A percentile compares a stretch with the other conserved stretches of the same genome.
phyloP scores from a whole-genome alignment of 768 basidiomycete species.

The Leccinum arenicola region DNA sequence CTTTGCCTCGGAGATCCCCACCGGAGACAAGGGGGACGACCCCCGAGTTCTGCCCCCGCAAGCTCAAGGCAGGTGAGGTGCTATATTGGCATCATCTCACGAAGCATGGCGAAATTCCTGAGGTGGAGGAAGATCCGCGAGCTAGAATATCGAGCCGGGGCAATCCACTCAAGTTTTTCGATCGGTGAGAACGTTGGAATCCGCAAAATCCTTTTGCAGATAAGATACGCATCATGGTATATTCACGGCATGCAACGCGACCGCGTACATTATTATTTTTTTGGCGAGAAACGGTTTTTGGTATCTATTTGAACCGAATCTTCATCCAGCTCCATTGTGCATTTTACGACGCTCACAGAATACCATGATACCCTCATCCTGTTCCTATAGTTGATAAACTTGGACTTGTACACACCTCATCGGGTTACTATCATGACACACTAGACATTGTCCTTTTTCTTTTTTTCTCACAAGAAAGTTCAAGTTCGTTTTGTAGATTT shows the following conservation, averaged over 20 bases:
- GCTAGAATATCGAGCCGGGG: conserved; percentile 34
- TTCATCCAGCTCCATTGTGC: conserved; percentile 26
- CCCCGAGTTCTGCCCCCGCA: conserved; percentile 31
- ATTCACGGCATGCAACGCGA: conserved; percentile 27
- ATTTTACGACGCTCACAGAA: conserved; percentile 29
- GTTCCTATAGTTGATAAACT: conserved; percentile 27
- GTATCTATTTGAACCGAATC: conserved; percentile 32
- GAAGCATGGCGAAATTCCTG: conserved; percentile 70
- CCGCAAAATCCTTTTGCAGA: conserved; percentile 13
- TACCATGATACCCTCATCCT: conserved; percentile 35
- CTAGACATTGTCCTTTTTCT: conserved; percentile 12
- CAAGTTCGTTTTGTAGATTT: conserved; percentile 22
- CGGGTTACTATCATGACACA: conserved; percentile 16
- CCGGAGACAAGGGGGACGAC: conserved; percentile 10
- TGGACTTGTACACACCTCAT: conserved; percentile 24
- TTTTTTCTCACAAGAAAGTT: conserved; percentile 8
- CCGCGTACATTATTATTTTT: conserved; percentile 6
- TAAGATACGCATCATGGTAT: conserved; percentile 20
- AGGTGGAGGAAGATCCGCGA: conserved; percentile 58
- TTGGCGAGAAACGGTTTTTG: conserved; percentile 20
- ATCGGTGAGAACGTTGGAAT: conserved; percentile 26
- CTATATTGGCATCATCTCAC: conserved; percentile 77
- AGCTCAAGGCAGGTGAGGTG: conserved; percentile 56
- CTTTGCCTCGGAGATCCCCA: conserved; percentile 25
- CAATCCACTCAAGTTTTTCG: conserved; percentile 15